phyloP scores from a whole-genome alignment of 78 protist genomes.

The Cavenderia fasciculata region DNA sequence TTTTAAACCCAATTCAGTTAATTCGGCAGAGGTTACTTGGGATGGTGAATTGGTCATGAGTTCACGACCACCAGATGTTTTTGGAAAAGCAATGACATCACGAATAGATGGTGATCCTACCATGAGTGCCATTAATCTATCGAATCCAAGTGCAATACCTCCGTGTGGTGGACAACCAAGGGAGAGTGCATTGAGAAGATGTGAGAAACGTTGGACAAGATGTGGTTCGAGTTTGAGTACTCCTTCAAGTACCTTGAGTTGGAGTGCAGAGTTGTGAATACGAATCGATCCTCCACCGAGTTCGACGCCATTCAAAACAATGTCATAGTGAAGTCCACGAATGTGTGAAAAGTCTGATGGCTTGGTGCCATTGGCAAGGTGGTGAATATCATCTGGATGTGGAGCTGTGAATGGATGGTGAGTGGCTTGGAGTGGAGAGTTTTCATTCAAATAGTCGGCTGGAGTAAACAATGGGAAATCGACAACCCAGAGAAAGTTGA shows the following conservation, averaged over 20 bases:
- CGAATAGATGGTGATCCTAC: constrained; percentile 81
- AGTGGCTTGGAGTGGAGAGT: constrained; percentile 15
- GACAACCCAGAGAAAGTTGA: constrained; percentile 90
- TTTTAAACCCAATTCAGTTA: constrained; percentile 29
- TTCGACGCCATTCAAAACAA: constrained; percentile 92
- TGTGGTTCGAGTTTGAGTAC: constrained; percentile 20
- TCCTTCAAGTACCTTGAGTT: constrained; percentile 57
- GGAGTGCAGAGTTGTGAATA: constrained; percentile 84
- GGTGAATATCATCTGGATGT: constrained; percentile 72
- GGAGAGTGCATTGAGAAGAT: constrained; percentile 70
- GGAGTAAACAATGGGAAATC: constrained; percentile 92
- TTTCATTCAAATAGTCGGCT: constrained; percentile 22
- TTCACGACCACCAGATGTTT: constrained; percentile 82
- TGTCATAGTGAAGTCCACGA: constrained; percentile 87
- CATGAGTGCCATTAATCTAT: constrained; percentile 79
- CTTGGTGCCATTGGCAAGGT: background rate
- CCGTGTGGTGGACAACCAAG: constrained; percentile 89
- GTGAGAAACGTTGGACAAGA: constrained; percentile 48
- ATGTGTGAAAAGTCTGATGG: constrained; percentile 22
- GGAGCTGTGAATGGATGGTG: constrained; percentile 97
- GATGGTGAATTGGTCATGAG: constrained; percentile 67
- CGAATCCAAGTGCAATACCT: constrained; percentile 91
- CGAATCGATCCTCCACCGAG: constrained; percentile 95
- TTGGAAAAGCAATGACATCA: constrained; percentile 95
- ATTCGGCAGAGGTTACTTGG: background rate